phyloP scores from a whole-genome alignment of 176 grass and related monocot genomes.

The Lolium rigidum region DNA sequence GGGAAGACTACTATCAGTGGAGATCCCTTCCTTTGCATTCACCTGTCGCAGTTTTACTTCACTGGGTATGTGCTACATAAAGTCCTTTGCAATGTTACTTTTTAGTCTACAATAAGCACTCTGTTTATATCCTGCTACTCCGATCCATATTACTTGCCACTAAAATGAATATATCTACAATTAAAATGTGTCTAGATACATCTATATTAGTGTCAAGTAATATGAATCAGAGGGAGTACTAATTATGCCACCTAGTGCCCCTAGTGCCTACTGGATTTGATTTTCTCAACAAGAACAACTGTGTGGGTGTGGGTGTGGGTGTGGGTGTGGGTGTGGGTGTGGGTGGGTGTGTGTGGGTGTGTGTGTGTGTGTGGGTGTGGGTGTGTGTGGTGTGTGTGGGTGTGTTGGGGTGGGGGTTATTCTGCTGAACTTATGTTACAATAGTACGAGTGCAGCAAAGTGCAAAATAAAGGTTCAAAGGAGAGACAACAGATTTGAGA shows the following conservation, averaged over 20 bases:
- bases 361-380: too few species aligned
- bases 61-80: constrained; percentile 67
- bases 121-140: not conserved
- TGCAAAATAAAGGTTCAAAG: not conserved
- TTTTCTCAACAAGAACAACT: not conserved
- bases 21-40: constrained; percentile 86
- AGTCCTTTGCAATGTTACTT: constrained; percentile 14
- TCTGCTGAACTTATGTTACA: not conserved
- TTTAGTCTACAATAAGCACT: not conserved
- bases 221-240: not conserved
- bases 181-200: too few species aligned
- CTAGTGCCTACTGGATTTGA: not conserved
- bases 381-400: too few species aligned
- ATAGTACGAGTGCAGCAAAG: not conserved
- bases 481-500: not conserved
- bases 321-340: too few species aligned
- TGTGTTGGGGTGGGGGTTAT: not conserved
- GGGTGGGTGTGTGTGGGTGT: too few species aligned
- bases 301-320: too few species aligned
- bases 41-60: constrained; percentile 82
- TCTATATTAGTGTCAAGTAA: too few species aligned
- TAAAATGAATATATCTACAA: too few species aligned
- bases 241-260: not conserved
- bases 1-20: constrained; percentile 94
- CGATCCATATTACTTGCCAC: too few species aligned